Evolutionary conservation across 2,329 filamentous ascomycete species (phyloP).

Genomic region (Fusarium redolens): DNA sequence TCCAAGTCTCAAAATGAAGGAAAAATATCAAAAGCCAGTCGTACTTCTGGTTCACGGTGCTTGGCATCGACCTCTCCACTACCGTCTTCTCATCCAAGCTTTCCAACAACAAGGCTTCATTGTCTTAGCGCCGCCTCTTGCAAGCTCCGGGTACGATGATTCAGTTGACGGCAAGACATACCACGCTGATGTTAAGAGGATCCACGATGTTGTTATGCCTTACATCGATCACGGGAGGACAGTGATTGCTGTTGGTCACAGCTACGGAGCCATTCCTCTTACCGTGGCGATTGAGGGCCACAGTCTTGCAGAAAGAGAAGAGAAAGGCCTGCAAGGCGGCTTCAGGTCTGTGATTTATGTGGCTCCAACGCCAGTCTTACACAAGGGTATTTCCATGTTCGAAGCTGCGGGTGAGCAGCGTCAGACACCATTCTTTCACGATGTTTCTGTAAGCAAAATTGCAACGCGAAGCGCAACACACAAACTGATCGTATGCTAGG

Average conservation of each 20-base stretch:
- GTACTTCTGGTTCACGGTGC: constrained; percentile 31
- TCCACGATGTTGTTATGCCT: neutral
- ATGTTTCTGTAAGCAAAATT: neutral
- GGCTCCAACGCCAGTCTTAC: constrained; percentile 9
- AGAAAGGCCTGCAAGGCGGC: constrained; percentile 6
- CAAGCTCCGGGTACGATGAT: constrained; percentile 31
- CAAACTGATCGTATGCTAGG: neutral
- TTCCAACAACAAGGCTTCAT: constrained; percentile 12
- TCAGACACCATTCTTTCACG: constrained; percentile 14
- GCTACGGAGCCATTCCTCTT: constrained; percentile 30
- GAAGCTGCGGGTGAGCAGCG: constrained; percentile 6
- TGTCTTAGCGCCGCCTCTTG: constrained; percentile 13
- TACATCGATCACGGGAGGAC: constrained; percentile 14
- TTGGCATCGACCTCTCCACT: constrained; percentile 33
- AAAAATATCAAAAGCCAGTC: constrained; percentile 3
- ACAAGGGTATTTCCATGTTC: constrained; percentile 25
- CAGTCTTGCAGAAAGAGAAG: constrained; percentile 1
- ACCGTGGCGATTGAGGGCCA: constrained; percentile 3
- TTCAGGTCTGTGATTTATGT: constrained; percentile 16
- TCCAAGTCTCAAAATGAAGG: neutral
- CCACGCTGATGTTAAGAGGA: constrained; percentile 20
- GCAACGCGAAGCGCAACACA: too few species aligned
- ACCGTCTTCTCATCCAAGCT: constrained; percentile 12
- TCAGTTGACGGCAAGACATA: constrained; percentile 10
- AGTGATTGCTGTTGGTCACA: constrained; percentile 18